Conservation (phyloP, 345 rosid species). For the Eucalyptus guilfoylei region DNA sequence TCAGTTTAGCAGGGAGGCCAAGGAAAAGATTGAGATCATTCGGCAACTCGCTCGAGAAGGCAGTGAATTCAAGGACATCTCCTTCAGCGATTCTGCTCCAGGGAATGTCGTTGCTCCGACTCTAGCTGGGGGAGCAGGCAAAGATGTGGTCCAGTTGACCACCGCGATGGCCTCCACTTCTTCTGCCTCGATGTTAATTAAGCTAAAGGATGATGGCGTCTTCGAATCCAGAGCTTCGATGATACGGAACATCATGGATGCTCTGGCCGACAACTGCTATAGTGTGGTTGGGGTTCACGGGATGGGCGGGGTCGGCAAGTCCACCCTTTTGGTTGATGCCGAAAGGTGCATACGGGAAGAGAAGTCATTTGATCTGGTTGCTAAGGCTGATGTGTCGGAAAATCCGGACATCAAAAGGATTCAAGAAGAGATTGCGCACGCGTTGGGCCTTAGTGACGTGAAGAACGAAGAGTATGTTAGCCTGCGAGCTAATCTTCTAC, state of each 20-base stretch:
- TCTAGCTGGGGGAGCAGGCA: background rate
- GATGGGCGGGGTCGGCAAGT: background rate
- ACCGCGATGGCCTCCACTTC: background rate
- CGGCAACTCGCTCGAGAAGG: background rate
- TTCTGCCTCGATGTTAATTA: background rate
- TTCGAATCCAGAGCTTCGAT: background rate
- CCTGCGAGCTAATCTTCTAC: background rate
- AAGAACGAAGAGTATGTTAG: background rate
- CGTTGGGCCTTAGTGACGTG: background rate
- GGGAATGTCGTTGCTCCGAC: background rate
- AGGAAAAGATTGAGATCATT: background rate
- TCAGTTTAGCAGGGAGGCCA: background rate
- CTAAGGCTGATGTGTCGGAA: background rate
- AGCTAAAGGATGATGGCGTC: background rate
- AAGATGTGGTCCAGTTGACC: background rate
- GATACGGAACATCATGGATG: background rate
- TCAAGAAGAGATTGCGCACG: background rate
- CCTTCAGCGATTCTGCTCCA: background rate
- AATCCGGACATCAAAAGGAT: background rate
- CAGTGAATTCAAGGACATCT: background rate
- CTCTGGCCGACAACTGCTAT: background rate
- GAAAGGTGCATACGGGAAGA: background rate
- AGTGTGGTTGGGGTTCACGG: background rate
- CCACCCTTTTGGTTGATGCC: background rate
- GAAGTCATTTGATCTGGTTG: background rate